These are phyloP conservation scores for Sporisorium scitamineum DNA, from an alignment of 1,284 basidiomycete species.

Conservation along the genomic window DNA sequence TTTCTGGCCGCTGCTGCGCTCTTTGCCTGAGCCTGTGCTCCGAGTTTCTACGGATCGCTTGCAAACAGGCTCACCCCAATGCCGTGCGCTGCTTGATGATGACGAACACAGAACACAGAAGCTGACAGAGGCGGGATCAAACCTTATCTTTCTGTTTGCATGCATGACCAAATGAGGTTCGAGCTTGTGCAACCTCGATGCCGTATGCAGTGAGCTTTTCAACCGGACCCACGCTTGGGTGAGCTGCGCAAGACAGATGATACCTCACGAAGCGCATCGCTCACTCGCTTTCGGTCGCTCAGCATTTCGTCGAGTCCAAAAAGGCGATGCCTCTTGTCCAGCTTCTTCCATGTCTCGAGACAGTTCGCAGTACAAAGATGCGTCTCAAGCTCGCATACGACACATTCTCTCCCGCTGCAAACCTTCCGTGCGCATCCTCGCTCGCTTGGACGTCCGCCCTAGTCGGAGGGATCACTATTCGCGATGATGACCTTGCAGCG, in stretches of 20 bases:
- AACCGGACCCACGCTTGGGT: background rate
- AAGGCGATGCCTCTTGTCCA: background rate
- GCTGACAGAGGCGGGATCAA: background rate
- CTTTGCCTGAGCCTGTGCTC: no score
- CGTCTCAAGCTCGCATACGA: background rate
- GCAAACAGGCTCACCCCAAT: slow-evolving; percentile 1
- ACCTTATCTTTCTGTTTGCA: background rate
- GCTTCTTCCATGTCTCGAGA: slow-evolving; percentile 9
- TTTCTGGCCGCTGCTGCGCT: background rate
- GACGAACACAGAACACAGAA: background rate
- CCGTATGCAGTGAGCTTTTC: background rate
- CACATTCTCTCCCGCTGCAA: background rate
- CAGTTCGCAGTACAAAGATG: background rate
- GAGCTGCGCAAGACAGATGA: background rate
- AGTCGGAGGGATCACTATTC: slow-evolving; percentile 34
- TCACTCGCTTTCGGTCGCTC: background rate
- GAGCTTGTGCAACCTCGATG: background rate
- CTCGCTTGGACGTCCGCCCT: slow-evolving; percentile 38
- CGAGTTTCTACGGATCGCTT: slow-evolving; percentile 29
- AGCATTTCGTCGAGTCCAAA: background rate
- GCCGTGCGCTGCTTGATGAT: background rate
- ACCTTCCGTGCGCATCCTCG: slow-evolving; percentile 20
- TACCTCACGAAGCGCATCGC: background rate
- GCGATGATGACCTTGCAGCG: slow-evolving; percentile 37
- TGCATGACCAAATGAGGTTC: background rate